These are phyloP conservation scores for Epichloe elymi DNA, from an alignment of 2,329 filamentous ascomycete species.

Conservation along the genomic window DNA sequence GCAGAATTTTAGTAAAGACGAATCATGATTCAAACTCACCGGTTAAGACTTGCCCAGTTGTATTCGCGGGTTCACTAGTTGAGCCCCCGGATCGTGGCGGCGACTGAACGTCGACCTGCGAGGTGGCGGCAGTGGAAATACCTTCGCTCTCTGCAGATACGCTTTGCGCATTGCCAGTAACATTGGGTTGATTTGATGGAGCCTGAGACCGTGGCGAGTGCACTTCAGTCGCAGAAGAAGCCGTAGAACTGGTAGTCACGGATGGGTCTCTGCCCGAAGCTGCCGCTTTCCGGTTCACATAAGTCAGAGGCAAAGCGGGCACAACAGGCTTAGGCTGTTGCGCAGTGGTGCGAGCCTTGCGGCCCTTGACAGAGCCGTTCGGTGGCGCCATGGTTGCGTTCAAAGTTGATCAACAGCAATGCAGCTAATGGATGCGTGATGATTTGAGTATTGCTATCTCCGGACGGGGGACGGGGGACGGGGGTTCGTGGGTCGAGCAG, in stretches of 20 bases:
- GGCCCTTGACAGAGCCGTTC: constrained; percentile 20
- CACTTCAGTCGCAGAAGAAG: constrained; percentile 5
- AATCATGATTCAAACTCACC: constrained; percentile 1
- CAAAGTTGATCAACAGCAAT: not conserved
- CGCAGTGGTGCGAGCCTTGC: constrained; percentile 17
- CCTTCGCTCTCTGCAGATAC: not conserved
- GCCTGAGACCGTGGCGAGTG: not conserved
- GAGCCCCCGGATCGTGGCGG: not conserved
- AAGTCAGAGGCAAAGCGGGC: constrained; percentile 26
- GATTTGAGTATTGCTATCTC: not conserved
- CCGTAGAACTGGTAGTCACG: constrained; percentile 6
- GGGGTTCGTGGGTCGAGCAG: not conserved
- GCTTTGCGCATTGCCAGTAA: not conserved
- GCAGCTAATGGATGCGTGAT: not conserved
- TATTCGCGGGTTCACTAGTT: not conserved
- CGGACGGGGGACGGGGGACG: not conserved
- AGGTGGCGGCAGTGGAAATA: not conserved
- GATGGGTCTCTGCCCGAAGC: constrained; percentile 13
- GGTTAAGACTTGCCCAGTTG: not conserved
- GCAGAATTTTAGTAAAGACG: not conserved
- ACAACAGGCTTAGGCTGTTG: constrained; percentile 21
- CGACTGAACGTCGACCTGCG: not conserved
- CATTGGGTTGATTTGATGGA: not conserved
- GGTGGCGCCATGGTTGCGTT: constrained; percentile 19
- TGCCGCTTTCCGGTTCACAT: constrained; percentile 25